Evolutionary conservation across 805 yeast genomes (phyloP).

Genomic region (Scheffersomyces spartinae): DNA sequence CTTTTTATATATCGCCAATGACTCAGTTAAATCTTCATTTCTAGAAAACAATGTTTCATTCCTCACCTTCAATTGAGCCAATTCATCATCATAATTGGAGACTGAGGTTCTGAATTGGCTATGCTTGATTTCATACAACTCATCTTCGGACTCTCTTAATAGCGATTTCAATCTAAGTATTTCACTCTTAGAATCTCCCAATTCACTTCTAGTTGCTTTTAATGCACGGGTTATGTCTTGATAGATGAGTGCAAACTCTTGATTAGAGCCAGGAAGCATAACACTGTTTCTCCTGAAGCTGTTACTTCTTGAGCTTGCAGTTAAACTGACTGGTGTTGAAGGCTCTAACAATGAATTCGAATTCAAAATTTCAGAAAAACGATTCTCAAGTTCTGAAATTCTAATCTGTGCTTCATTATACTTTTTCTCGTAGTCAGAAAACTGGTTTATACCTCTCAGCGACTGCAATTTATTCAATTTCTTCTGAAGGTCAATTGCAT

Average conservation of each 20-base stretch:
- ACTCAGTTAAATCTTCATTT: constrained; percentile 41
- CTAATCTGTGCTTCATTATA: constrained; percentile 23
- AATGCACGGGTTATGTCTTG: constrained; percentile 38
- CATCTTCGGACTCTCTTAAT: constrained; percentile 32
- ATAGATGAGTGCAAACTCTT: constrained; percentile 37
- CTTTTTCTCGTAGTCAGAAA: constrained; percentile 24
- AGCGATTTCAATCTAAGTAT: constrained; percentile 28
- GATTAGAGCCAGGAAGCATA: constrained; percentile 16
- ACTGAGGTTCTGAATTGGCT: constrained; percentile 25
- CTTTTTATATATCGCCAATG: constrained; percentile 49
- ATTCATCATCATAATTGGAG: constrained; percentile 23
- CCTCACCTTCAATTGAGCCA: constrained; percentile 42
- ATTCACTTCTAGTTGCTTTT: constrained; percentile 31
- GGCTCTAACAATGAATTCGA: not conserved
- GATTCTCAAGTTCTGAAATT: constrained; percentile 19
- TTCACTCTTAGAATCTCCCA: constrained; percentile 28
- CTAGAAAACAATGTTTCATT: constrained; percentile 46
- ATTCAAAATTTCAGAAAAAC: constrained; percentile 1
- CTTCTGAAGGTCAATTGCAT: constrained; percentile 32
- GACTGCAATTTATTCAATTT: constrained; percentile 29
- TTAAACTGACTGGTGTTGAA: no score
- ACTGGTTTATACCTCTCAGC: constrained; percentile 24
- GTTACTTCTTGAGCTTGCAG: constrained; percentile 22
- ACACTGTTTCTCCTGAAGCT: constrained; percentile 18
- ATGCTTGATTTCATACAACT: constrained; percentile 30